Evolutionary conservation across 2,329 filamentous ascomycete genomes (phyloP).

Genomic region (Trichoderma arundinaceum): DNA sequence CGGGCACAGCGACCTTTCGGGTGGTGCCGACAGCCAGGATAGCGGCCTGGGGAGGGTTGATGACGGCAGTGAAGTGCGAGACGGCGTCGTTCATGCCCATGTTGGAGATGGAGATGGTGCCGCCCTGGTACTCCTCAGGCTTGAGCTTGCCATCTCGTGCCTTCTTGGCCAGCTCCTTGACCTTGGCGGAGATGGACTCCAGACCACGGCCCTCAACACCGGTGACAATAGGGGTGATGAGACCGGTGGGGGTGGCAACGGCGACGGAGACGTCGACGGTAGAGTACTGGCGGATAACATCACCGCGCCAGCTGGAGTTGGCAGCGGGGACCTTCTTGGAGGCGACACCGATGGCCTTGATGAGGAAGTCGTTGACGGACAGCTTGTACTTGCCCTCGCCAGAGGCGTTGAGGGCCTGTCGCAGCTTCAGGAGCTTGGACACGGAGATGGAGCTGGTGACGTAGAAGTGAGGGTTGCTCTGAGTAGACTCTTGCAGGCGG

Average conservation of each 20-base stretch:
- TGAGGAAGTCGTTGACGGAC: constrained; percentile 99
- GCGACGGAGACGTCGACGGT: constrained; percentile 94
- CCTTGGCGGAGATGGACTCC: constrained; percentile 80
- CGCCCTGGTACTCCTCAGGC: constrained; percentile 98
- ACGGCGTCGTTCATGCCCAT: constrained; percentile 99
- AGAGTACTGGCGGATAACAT: constrained; percentile 90
- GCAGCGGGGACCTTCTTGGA: constrained; percentile 92
- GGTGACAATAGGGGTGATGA: constrained; percentile 97
- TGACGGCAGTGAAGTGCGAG: constrained; percentile 96
- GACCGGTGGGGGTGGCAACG: constrained; percentile 87
- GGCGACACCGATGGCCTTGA: constrained; percentile 91
- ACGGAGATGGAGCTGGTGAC: constrained; percentile 91
- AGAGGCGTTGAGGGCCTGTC: constrained; percentile 86
- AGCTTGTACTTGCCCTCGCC: constrained; percentile 96
- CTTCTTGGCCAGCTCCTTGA: constrained; percentile 97
- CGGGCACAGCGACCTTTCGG: constrained; percentile 90
- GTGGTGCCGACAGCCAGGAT: constrained; percentile 95
- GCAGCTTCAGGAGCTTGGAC: constrained; percentile 93
- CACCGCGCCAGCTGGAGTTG: constrained; percentile 94
- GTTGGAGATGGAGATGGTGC: constrained; percentile 99
- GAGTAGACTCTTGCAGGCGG: constrained; percentile 84
- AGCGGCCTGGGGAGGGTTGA: constrained; percentile 96
- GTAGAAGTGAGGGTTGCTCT: constrained; percentile 98
- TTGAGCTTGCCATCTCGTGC: constrained; percentile 97
- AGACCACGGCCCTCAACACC: constrained; percentile 86